Evolutionary conservation across 2,329 filamentous ascomycete species (phyloP).

Genomic region (Ascochyta viciae-villosae): DNA sequence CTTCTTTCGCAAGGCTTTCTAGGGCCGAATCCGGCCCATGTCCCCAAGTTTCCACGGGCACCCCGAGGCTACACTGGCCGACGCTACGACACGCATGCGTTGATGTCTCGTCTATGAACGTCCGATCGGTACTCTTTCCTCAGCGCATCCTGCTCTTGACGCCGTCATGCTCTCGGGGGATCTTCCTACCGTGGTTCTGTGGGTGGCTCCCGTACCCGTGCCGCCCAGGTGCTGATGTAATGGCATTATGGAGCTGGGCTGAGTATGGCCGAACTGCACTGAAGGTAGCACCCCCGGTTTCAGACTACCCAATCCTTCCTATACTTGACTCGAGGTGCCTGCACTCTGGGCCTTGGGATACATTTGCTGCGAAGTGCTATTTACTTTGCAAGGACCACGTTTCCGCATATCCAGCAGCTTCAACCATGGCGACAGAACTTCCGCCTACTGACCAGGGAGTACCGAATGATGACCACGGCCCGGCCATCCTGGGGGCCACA

Average conservation of each 20-base stretch:
- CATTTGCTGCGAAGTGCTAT: background rate
- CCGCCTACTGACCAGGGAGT: background rate
- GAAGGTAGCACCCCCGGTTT: background rate
- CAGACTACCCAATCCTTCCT: background rate
- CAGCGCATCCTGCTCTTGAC: background rate
- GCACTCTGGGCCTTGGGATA: background rate
- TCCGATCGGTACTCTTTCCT: background rate
- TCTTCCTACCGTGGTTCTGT: background rate
- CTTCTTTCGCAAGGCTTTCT: background rate
- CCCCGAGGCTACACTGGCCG: background rate
- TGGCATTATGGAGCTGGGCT: background rate
- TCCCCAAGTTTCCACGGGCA: background rate
- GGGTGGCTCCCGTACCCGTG: background rate
- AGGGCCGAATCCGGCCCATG: background rate
- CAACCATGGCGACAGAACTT: slow-evolving; percentile 1
- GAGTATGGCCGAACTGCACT: background rate
- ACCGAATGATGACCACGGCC: slow-evolving; percentile 46
- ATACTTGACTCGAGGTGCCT: background rate
- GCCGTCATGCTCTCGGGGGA: background rate
- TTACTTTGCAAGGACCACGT: background rate
- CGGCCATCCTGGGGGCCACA: slow-evolving; percentile 52
- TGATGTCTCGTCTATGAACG: background rate
- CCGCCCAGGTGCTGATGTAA: background rate
- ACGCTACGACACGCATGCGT: slow-evolving; percentile 4
- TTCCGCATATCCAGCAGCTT: background rate